Evolutionary conservation across 768 basidiomycete species (phyloP), one percentile per base, ranked within the genome.

Genomic region (Suillus lakei): DNA sequence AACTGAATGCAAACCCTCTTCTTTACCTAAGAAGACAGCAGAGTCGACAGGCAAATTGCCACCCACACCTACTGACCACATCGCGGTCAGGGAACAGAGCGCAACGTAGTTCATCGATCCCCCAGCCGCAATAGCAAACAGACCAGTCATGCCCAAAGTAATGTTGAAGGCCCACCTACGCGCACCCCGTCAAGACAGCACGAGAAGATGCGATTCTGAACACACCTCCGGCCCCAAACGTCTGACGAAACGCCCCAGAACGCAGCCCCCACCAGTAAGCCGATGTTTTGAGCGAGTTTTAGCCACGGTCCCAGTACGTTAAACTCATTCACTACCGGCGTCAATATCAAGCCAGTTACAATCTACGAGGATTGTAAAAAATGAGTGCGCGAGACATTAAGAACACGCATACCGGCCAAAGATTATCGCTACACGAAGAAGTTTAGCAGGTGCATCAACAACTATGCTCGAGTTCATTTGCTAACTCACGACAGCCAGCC

Each of bases 31-130:
- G 76, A 93, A 93, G 28, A 92, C 85, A 0, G 91, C 88, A 41
- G 88, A 88, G 70, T 92, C 91, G 0, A 92, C 91, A 0, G 91
- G 91, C 9, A 92, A 74, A 68, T 90, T 90, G 60, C 91, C 91
- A 34, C 90, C 90, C 5, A 90, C 89, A 1, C 90, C 90, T 26
- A 90, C 77, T n/a, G 86, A 86, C 82, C 87, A 85, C 1, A 86
- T 78, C 1, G 87, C 84, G 0, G 84, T 77, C 36, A 90, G 76
- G 4, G 85, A 80, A 62, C 83, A 83, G 28, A 90, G 74, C 0
- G 87, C 76, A 34, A 84, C 66, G 60, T 77, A 84, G 70, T 86
- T 84, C 0, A 85, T 82, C 0, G 89, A 84, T 2, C 83, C 88
- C 16, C 89, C 90, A 46, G 87, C 86, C 1, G 88, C 82, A 21